A percentile compares a stretch with the other conserved stretches of the same genome.
Evolutionary conservation across 345 rosid genomes (phyloP).

Genomic region (Pseudoturritis turrita): DNA sequence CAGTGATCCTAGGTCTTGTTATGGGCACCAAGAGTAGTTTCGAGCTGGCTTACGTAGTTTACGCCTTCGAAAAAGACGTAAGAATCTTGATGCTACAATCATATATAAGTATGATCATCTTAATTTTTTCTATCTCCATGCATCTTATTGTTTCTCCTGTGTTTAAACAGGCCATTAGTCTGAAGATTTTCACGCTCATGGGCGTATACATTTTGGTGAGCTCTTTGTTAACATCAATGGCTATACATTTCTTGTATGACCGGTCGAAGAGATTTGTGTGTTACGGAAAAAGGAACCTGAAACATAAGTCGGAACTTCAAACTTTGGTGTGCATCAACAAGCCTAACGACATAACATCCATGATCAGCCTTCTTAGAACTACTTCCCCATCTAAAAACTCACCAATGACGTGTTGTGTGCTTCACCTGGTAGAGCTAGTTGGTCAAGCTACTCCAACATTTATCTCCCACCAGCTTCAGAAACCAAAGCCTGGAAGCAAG

Average conservation of each 20-base stretch:
- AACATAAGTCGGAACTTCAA: conserved; percentile 30
- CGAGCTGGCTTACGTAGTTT: conserved; percentile 26
- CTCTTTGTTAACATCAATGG: conserved; percentile 24
- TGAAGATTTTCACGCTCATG: neutral
- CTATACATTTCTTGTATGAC: conserved; percentile 31
- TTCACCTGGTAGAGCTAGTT: conserved; percentile 45
- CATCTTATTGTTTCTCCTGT: neutral
- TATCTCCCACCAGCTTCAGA: conserved; percentile 43
- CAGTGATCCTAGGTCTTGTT: conserved; percentile 34
- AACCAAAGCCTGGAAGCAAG: neutral
- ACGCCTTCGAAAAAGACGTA: conserved; percentile 11
- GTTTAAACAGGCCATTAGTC: neutral
- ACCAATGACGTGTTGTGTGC: conserved; percentile 37
- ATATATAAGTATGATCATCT: neutral
- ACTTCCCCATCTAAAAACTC: conserved; percentile 27
- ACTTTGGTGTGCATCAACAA: conserved; percentile 42
- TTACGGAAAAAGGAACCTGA: conserved; percentile 34
- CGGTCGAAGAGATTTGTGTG: conserved; percentile 37
- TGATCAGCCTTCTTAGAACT: conserved; percentile 31
- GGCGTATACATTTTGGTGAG: conserved; percentile 11
- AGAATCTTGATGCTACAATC: neutral
- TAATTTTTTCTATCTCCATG: neutral
- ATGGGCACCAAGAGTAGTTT: conserved; percentile 35
- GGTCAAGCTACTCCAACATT: conserved; percentile 48
- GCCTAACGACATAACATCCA: conserved; percentile 32